These are phyloP conservation scores for Harrya chromipes DNA, from an alignment of 768 basidiomycete species.

Conservation along the genomic window DNA sequence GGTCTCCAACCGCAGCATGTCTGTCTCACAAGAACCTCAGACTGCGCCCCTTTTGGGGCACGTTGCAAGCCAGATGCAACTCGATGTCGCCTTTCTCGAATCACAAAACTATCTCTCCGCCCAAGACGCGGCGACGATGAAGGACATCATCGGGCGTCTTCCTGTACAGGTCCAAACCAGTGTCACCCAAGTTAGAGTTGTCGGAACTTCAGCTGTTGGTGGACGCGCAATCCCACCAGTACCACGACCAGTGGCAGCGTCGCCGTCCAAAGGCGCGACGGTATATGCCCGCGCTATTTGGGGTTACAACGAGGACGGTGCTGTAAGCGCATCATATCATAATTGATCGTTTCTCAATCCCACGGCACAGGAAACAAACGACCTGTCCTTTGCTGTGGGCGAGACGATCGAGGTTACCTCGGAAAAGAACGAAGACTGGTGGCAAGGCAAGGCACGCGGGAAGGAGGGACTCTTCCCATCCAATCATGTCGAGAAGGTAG, in stretches of 20 bases:
- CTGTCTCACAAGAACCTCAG: slow-evolving; percentile 23
- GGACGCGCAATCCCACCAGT: slow-evolving; percentile 18
- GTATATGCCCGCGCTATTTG: slow-evolving; percentile 55
- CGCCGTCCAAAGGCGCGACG: slow-evolving; percentile 4
- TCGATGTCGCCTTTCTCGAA: slow-evolving; percentile 56
- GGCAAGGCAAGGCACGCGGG: slow-evolving; percentile 66
- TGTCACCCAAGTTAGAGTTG: slow-evolving; percentile 12
- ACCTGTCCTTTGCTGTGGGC: slow-evolving; percentile 72
- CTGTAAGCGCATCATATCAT: slow-evolving; percentile 32
- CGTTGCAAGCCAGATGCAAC: slow-evolving; percentile 53
- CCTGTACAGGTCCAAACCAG: slow-evolving; percentile 22
- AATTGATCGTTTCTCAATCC: slow-evolving; percentile 4
- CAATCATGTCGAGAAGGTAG: slow-evolving; percentile 64
- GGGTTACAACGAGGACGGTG: slow-evolving; percentile 62
- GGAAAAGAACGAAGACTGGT: slow-evolving; percentile 87
- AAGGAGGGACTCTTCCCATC: slow-evolving; percentile 76
- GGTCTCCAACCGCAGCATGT: slow-evolving; percentile 14
- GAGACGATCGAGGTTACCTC: slow-evolving; percentile 77
- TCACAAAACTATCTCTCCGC: slow-evolving; percentile 51
- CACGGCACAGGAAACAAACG: slow-evolving; percentile 62
- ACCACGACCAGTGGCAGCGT: slow-evolving; percentile 9
- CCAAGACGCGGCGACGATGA: slow-evolving; percentile 41
- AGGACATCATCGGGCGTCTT: slow-evolving; percentile 47
- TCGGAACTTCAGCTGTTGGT: neutral
- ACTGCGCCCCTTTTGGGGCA: slow-evolving; percentile 53